Conservation (phyloP, 192 early-diverging fungal species). For the Coemansia sp. region DNA sequence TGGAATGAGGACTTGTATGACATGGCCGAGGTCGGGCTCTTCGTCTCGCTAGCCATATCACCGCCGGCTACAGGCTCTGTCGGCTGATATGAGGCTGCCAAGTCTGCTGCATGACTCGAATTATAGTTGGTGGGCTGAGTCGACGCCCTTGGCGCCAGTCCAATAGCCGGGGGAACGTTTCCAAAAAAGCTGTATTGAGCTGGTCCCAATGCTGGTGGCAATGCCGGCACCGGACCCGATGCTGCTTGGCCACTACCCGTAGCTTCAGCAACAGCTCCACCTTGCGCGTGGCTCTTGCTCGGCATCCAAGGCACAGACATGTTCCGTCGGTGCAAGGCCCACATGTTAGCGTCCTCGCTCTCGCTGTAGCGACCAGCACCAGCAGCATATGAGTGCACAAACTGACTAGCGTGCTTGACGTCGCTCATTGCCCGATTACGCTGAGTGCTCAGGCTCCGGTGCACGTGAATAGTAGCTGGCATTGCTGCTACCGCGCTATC, state of each 20-base stretch:
- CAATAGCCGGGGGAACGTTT: constrained; percentile 5
- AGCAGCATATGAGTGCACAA: constrained; percentile 7
- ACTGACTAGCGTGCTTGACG: constrained; percentile 6
- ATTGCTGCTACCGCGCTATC: constrained; percentile 18
- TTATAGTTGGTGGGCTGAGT: constrained; percentile 6
- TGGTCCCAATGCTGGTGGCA: background rate
- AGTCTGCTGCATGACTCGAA: background rate
- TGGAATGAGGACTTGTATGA: constrained; percentile 54
- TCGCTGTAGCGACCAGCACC: background rate
- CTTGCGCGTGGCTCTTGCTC: constrained; percentile 5
- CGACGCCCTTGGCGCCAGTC: constrained; percentile 2
- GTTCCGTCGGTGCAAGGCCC: constrained; percentile 32
- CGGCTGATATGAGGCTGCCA: background rate
- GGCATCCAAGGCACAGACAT: constrained; percentile 45
- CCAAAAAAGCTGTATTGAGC: constrained; percentile 21
- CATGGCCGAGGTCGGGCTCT: constrained; percentile 33
- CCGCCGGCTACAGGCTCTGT: background rate
- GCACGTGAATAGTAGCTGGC: background rate
- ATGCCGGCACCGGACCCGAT: background rate
- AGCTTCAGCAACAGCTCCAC: background rate
- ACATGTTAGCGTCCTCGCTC: background rate
- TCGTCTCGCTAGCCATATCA: constrained; percentile 10
- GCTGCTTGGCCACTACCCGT: background rate
- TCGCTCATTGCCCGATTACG: constrained; percentile 40
- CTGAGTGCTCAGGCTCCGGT: constrained; percentile 29